A percentile compares a stretch with the other conserved stretches of the same genome.
Evolutionary conservation across 139 green algal genomes (phyloP).

Genomic region (Tetraselmis striata): DNA sequence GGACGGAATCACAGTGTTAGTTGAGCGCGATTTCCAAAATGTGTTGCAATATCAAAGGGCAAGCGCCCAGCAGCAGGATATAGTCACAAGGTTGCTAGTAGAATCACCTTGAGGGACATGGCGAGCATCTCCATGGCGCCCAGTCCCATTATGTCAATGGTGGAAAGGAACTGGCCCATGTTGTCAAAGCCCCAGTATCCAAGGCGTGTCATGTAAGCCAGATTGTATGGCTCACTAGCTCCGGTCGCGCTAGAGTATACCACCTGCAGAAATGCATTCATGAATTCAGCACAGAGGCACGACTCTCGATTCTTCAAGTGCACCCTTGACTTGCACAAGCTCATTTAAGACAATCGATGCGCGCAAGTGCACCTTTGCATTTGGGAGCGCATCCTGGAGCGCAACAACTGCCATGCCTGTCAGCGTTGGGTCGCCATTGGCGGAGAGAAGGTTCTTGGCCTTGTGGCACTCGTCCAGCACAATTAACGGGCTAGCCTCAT

Average conservation of each 20-base stretch:
- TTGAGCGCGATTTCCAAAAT: too few species aligned
- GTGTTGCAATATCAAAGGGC: too few species aligned
- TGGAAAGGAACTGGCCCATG: conserved; percentile 25
- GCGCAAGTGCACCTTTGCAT: conserved; percentile 64
- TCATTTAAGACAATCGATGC: too few species aligned
- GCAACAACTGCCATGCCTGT: conserved; percentile 68
- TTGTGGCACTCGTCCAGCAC: conserved; percentile 80
- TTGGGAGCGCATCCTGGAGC: conserved; percentile 71
- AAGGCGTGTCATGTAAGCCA: conserved; percentile 84
- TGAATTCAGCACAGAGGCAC: too few species aligned
- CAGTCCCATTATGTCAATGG: conserved; percentile 6
- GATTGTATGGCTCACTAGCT: conserved; percentile 75
- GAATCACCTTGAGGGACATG: not conserved
- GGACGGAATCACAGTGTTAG: not conserved
- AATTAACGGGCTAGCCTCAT: conserved; percentile 24
- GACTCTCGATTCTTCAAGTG: too few species aligned
- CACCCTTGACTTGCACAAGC: too few species aligned
- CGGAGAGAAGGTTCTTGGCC: conserved; percentile 82
- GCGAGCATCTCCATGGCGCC: conserved; percentile 50
- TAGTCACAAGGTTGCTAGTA: too few species aligned
- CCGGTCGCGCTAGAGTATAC: conserved; percentile 86
- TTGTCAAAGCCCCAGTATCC: conserved; percentile 40
- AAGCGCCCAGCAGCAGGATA: too few species aligned
- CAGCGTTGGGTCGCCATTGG: conserved; percentile 35
- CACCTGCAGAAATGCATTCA: conserved; percentile 9